Conservation (phyloP, 1,284 basidiomycete species). For the Trichosporon asahii region DNA sequence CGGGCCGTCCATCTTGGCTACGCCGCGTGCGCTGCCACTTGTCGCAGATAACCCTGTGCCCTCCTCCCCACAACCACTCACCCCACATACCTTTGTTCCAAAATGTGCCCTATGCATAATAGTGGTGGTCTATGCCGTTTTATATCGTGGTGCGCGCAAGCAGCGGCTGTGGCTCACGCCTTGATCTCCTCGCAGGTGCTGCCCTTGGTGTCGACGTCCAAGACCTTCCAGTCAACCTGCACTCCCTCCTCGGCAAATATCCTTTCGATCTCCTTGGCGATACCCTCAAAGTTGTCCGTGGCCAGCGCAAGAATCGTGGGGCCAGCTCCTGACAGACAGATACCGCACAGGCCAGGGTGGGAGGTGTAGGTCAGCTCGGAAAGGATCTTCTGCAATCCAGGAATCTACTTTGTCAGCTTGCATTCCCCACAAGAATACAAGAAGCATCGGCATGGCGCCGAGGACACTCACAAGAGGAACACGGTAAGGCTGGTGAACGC, state of each 20-base stretch:
- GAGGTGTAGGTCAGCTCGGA: conserved; percentile 78
- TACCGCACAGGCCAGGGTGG: conserved; percentile 91
- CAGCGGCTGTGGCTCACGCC: not conserved
- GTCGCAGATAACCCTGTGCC: not conserved
- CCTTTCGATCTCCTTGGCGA: conserved; percentile 71
- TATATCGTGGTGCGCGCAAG: not conserved
- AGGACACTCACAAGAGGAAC: conserved; percentile 61
- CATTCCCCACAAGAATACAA: not conserved
- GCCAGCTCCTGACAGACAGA: conserved; percentile 95
- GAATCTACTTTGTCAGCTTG: conserved; percentile 63
- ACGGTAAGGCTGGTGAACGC: conserved; percentile 95
- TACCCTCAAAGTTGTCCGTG: conserved; percentile 73
- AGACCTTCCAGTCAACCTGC: conserved; percentile 60
- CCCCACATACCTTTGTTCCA: not conserved
- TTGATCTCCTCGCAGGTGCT: conserved; percentile 45
- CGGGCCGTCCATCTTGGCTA: not conserved
- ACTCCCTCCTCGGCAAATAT: conserved; percentile 71
- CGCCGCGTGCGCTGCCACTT: not conserved
- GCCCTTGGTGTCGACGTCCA: conserved; percentile 52
- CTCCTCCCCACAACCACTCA: not conserved
- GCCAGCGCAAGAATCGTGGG: conserved; percentile 98
- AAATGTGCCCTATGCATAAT: conserved; percentile 3
- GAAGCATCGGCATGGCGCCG: not conserved
- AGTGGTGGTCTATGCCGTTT: conserved; percentile 8
- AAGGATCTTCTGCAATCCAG: conserved; percentile 87